phyloP scores from a whole-genome alignment of 2,329 filamentous ascomycete species.

The Dactylellina drechsleri region DNA sequence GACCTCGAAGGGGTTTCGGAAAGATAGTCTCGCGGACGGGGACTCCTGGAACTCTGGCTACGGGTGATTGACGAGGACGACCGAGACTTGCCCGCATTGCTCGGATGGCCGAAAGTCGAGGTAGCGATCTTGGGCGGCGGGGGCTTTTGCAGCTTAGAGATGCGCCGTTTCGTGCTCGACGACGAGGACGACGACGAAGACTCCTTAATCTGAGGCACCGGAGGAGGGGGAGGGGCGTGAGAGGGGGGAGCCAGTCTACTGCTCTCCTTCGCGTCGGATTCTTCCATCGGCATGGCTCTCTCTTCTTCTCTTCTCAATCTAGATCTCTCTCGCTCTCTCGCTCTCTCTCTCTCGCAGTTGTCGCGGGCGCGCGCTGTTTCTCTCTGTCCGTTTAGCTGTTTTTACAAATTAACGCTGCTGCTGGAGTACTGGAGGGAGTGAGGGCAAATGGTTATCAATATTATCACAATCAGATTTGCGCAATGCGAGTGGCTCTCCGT shows the following conservation, averaged over 20 bases:
- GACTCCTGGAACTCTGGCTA: constrained; percentile 48
- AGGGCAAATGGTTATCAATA: too few species aligned
- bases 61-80: constrained; percentile 53
- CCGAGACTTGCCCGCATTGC: constrained; percentile 50
- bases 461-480: not conserved
- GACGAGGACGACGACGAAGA: too few species aligned
- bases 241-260: constrained; percentile 3
- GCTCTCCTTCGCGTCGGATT: constrained; percentile 51
- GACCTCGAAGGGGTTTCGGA: constrained; percentile 49
- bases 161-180: constrained; percentile 34
- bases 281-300: constrained; percentile 53
- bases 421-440: constrained; percentile 1
- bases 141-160: constrained; percentile 48
- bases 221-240: constrained; percentile 39
- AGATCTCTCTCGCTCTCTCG: too few species aligned
- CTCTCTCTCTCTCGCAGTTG: too few species aligned
- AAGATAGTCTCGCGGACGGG: constrained; percentile 49
- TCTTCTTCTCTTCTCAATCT: not conserved
- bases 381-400: too few species aligned
- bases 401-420: constrained; percentile 6
- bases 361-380: too few species aligned
- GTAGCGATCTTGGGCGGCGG: constrained; percentile 49
- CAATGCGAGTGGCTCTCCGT: constrained; percentile 24
- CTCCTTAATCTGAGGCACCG: constrained; percentile 31
- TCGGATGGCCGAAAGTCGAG: constrained; percentile 44